Conservation (phyloP, 2,329 filamentous ascomycete genomes). For the Pseudocercospora ulei region DNA sequence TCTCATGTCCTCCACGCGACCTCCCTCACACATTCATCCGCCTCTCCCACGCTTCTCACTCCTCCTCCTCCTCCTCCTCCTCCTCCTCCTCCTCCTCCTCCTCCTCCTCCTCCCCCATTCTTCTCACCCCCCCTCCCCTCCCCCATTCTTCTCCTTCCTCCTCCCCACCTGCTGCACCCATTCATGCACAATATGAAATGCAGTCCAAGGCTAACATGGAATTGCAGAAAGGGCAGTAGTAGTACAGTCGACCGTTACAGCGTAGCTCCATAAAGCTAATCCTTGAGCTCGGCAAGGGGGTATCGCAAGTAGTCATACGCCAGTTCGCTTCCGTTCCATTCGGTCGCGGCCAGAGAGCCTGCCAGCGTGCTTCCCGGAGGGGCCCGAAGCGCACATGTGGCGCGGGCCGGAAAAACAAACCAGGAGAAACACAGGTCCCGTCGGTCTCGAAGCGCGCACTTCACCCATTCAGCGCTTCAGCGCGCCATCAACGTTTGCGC, state of each 20-base stretch:
- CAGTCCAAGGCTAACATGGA: neutral
- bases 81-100: neutral
- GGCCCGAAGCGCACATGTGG: slow-evolving; percentile 10
- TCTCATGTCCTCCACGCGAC: too few relatives aligned
- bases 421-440: slow-evolving; percentile 13
- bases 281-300: slow-evolving; percentile 22
- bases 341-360: slow-evolving; percentile 5
- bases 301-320: slow-evolving; percentile 23
- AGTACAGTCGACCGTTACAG: slow-evolving; percentile 13
- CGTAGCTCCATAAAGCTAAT: slow-evolving; percentile 13
- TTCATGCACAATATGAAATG: slow-evolving; percentile 2
- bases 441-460: slow-evolving; percentile 3
- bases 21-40: too few relatives aligned
- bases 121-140: neutral
- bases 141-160: neutral
- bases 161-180: neutral
- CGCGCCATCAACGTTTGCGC: slow-evolving; percentile 17
- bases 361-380: slow-evolving; percentile 6
- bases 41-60: too few relatives aligned
- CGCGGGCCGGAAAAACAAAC: too few relatives aligned
- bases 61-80: too few relatives aligned
- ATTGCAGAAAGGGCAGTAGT: slow-evolving; percentile 2
- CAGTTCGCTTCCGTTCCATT: slow-evolving; percentile 4
- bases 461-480: slow-evolving; percentile 13
- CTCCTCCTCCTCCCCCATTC: slow-evolving; percentile 1